A percentile compares a stretch with the other conserved stretches of the same genome.
These are phyloP conservation scores for Pistacia vera DNA, from an alignment of 345 rosid genomes.

Conservation along the genomic window DNA sequence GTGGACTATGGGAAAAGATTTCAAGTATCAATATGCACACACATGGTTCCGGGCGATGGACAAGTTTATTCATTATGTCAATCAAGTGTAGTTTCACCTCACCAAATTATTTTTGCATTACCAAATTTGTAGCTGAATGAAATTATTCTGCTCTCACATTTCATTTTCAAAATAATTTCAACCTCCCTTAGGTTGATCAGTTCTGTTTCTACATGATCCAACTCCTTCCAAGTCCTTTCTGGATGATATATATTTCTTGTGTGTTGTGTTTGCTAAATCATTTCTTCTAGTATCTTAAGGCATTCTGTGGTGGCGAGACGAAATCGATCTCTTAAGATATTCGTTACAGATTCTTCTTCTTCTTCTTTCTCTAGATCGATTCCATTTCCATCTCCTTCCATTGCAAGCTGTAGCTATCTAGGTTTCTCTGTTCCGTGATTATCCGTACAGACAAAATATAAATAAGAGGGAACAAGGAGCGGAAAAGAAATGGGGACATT, in stretches of 20 bases:
- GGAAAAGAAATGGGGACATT: background rate
- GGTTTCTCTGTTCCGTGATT: slow-evolving; percentile 1
- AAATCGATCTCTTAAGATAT: slow-evolving; percentile 73
- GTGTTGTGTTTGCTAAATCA: background rate
- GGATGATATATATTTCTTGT: background rate
- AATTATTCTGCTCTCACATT: background rate
- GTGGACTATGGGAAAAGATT: slow-evolving; percentile 67
- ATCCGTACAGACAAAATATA: background rate
- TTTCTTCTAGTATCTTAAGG: no score
- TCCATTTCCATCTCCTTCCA: slow-evolving; percentile 49
- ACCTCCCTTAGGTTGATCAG: background rate
- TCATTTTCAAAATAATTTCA: background rate
- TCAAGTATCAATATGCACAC: slow-evolving; percentile 56
- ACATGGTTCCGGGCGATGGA: slow-evolving; percentile 60
- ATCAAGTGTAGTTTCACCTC: slow-evolving; percentile 27
- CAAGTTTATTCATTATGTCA: slow-evolving; percentile 57
- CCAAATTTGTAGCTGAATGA: background rate
- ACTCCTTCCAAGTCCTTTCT: background rate
- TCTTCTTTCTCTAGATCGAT: slow-evolving; percentile 49
- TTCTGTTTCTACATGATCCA: background rate
- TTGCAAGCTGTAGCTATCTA: slow-evolving; percentile 23
- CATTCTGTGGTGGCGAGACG: no score
- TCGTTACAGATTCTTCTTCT: slow-evolving; percentile 55
- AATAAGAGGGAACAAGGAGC: slow-evolving; percentile 11
- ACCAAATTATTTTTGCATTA: background rate